Percentiles rank a stretch among this genome's conserved stretches.
These are phyloP conservation scores for Thamnidium elegans DNA, from an alignment of 192 early-diverging fungal species.

Conservation along the genomic window DNA sequence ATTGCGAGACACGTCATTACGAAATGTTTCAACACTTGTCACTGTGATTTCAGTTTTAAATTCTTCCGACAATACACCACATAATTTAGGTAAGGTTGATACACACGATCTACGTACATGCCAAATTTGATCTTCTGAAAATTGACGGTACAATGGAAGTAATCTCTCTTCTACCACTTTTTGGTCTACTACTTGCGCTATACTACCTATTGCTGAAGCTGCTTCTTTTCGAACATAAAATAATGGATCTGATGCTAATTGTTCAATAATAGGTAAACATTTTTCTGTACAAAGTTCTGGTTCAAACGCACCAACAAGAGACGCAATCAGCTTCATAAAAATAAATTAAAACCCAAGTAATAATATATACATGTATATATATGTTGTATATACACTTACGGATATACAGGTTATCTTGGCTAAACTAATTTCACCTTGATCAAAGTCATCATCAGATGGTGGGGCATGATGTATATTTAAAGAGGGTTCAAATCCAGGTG, in stretches of 20 bases:
- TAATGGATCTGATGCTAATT: conserved; percentile 38
- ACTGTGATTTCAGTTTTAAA: conserved; percentile 40
- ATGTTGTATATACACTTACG: conserved; percentile 10
- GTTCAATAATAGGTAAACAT: conserved; percentile 51
- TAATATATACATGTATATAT: too few species aligned
- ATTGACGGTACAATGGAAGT: conserved; percentile 49
- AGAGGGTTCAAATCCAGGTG: conserved; percentile 26
- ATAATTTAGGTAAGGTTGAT: conserved; percentile 44
- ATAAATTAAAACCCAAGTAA: too few species aligned
- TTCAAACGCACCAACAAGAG: conserved; percentile 43
- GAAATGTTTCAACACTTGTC: conserved; percentile 42
- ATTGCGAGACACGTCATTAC: conserved; percentile 48
- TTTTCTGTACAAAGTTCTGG: conserved; percentile 39
- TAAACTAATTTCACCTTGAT: conserved; percentile 37
- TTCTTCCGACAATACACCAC: conserved; percentile 44
- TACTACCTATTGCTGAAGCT: conserved; percentile 38
- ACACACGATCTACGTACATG: conserved; percentile 55
- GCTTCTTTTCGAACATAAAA: conserved; percentile 61
- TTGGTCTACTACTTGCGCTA: conserved; percentile 36
- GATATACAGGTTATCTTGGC: conserved; percentile 41
- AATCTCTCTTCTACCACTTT: conserved; percentile 35
- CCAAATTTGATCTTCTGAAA: conserved; percentile 54
- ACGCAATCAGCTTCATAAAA: conserved; percentile 42
- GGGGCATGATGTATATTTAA: background rate
- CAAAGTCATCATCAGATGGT: conserved; percentile 21